Conservation (phyloP, 371 early-diverging fungal genomes). For the Circinella umbellata region DNA sequence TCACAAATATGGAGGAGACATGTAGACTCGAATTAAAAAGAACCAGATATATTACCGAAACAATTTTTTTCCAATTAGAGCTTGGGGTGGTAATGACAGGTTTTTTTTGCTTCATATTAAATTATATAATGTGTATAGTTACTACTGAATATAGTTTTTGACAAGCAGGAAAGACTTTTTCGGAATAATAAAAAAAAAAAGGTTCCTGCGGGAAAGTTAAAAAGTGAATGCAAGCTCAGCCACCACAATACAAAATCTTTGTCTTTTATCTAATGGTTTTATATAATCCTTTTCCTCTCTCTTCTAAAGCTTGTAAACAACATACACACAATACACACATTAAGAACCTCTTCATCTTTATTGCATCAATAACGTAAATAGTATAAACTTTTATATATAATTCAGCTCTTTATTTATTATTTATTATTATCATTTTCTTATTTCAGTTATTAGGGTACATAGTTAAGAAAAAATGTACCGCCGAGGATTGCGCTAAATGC, state of each 20-base stretch:
- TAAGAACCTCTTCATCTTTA: too few species aligned
- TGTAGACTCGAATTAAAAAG: background rate
- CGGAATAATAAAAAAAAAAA: too few species aligned
- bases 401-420: background rate
- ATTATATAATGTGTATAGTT: background rate
- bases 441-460: background rate
- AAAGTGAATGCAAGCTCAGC: too few species aligned
- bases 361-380: too few species aligned
- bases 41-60: conserved; percentile 26
- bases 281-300: too few species aligned
- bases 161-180: too few species aligned
- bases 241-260: too few species aligned
- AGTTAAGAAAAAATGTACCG: conserved; percentile 9
- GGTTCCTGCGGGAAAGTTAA: too few species aligned
- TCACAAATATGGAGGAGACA: background rate
- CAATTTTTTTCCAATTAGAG: conserved; percentile 62
- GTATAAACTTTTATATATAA: too few species aligned
- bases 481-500: conserved; percentile 17
- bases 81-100: conserved; percentile 35
- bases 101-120: conserved; percentile 5
- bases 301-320: too few species aligned
- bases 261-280: too few species aligned
- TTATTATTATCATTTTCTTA: conserved; percentile 14
- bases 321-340: too few species aligned
- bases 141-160: background rate